phyloP scores from a whole-genome alignment of 1,284 basidiomycete species.

The Cryptococcus sp. region DNA sequence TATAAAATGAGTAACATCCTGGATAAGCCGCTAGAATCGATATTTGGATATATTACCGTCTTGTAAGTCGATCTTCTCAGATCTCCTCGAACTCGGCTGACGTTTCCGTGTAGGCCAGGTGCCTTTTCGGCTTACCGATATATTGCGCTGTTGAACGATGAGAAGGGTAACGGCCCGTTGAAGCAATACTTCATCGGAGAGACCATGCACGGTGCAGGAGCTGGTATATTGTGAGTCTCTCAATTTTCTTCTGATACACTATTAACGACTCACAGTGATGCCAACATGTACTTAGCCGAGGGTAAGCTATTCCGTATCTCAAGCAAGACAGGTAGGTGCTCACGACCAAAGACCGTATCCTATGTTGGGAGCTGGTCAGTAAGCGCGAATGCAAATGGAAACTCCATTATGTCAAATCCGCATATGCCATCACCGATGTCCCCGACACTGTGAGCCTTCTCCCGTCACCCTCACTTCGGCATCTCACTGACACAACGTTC shows the following conservation, averaged over 20 bases:
- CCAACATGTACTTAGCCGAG: slow-evolving; percentile 93
- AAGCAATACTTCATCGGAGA: slow-evolving; percentile 94
- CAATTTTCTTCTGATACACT: neutral
- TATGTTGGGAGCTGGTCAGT: slow-evolving; percentile 90
- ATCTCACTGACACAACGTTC: neutral
- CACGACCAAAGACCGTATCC: slow-evolving; percentile 53
- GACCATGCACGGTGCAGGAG: slow-evolving; percentile 81
- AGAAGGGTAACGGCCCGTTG: slow-evolving; percentile 74
- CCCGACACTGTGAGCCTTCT: slow-evolving; percentile 64
- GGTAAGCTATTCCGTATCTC: slow-evolving; percentile 51
- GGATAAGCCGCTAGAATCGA: slow-evolving; percentile 72
- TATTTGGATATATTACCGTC: slow-evolving; percentile 90
- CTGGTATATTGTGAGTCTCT: slow-evolving; percentile 64
- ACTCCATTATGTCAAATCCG: slow-evolving; percentile 88
- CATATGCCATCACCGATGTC: slow-evolving; percentile 86
- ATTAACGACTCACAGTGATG: slow-evolving; percentile 52
- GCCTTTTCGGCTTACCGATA: slow-evolving; percentile 91
- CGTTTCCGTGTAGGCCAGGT: slow-evolving; percentile 55
- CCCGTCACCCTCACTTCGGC: too few relatives aligned
- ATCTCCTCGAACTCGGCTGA: slow-evolving; percentile 1
- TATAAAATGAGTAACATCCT: slow-evolving; percentile 95
- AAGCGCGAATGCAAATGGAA: slow-evolving; percentile 83
- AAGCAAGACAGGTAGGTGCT: neutral
- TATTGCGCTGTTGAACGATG: slow-evolving; percentile 84
- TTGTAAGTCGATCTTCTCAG: slow-evolving; percentile 43